phyloP scores from a whole-genome alignment of 2,329 filamentous ascomycete species.

The Aspergillus fructus region DNA sequence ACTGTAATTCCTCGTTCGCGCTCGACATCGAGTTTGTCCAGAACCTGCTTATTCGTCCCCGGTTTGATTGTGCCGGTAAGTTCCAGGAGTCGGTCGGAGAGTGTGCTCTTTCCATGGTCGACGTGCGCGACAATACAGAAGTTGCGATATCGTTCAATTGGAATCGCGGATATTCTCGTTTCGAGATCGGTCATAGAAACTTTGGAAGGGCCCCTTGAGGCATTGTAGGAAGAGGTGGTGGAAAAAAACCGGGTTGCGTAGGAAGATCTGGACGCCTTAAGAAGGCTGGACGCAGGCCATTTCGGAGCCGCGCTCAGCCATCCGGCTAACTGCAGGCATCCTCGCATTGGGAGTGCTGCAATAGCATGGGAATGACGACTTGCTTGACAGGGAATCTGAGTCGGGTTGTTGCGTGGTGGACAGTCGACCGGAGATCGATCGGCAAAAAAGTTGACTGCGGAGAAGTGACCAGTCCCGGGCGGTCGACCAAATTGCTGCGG shows the following conservation, averaged over 20 bases:
- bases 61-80: constrained; percentile 88
- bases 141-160: constrained; percentile 67
- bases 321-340: constrained; percentile 48
- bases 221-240: constrained; percentile 22
- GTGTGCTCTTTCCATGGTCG: constrained; percentile 96
- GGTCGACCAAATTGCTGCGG: constrained; percentile 36
- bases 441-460: constrained; percentile 31
- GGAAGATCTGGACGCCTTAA: constrained; percentile 28
- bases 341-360: constrained; percentile 44
- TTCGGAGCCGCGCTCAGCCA: constrained; percentile 44
- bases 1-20: constrained; percentile 95
- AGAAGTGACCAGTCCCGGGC: constrained; percentile 28
- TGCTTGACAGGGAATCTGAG: background rate
- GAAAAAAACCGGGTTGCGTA: constrained; percentile 31
- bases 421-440: constrained; percentile 4
- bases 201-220: constrained; percentile 20
- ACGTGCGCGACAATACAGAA: constrained; percentile 99
- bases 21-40: constrained; percentile 97
- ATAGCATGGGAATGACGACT: constrained; percentile 28
- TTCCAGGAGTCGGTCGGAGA: constrained; percentile 89
- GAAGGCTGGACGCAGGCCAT: constrained; percentile 30
- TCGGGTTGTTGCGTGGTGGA: background rate
- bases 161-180: constrained; percentile 53
- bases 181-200: constrained; percentile 54
- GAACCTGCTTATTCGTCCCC: constrained; percentile 86